Conservation (phyloP, 1,284 basidiomycete species). For the Cutaneotrichosporon sp. region DNA sequence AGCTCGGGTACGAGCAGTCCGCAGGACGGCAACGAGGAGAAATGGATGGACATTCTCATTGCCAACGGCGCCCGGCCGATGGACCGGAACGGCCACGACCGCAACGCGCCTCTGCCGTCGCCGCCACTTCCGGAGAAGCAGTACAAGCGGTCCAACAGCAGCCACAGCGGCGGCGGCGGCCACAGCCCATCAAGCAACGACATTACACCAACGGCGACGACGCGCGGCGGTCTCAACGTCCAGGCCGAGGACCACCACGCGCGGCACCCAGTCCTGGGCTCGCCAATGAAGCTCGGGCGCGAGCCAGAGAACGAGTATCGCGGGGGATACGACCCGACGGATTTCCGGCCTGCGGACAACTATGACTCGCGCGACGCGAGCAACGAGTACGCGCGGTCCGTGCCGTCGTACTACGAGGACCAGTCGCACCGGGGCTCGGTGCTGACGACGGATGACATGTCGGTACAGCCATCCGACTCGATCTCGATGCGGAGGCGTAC, state of each 20-base stretch:
- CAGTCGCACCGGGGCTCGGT: background rate
- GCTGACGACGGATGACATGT: constrained; percentile 6
- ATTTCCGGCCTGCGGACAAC: background rate
- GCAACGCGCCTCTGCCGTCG: background rate
- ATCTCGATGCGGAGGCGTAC: constrained; percentile 10
- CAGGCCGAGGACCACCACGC: background rate
- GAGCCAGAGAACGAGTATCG: too few species aligned
- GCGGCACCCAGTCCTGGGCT: constrained; percentile 3
- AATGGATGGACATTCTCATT: constrained; percentile 66
- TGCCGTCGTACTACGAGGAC: constrained; percentile 1
- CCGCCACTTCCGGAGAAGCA: background rate
- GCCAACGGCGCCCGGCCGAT: constrained; percentile 59
- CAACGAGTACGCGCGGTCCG: constrained; percentile 2
- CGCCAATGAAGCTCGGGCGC: constrained; percentile 4
- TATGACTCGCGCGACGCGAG: background rate
- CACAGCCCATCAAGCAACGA: background rate
- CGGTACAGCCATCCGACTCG: constrained; percentile 15
- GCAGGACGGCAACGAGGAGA: constrained; percentile 43
- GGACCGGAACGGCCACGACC: constrained; percentile 37
- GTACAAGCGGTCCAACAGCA: background rate
- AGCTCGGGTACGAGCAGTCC: constrained; percentile 45
- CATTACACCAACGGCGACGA: constrained; percentile 13
- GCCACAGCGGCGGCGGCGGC: background rate
- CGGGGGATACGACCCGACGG: background rate
- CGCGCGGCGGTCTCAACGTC: constrained; percentile 3